Evolutionary conservation across 2,329 filamentous ascomycete species (phyloP).

Genomic region (Aspergillus sp.): DNA sequence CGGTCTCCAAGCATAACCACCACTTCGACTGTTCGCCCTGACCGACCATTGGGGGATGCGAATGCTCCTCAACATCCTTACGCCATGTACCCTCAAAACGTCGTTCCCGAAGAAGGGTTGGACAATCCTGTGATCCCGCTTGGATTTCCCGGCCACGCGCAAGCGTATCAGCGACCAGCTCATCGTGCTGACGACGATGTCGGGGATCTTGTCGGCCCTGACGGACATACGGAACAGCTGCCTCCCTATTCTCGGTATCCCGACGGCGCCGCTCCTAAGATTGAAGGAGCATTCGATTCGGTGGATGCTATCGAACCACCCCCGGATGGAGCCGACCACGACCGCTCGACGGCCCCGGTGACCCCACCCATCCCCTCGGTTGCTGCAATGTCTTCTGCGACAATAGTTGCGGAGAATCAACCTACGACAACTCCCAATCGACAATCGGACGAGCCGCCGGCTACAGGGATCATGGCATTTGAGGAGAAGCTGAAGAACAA

Average conservation of each 20-base stretch:
- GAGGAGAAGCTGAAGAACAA: conserved; percentile 47
- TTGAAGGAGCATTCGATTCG: conserved; percentile 33
- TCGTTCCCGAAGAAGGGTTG: conserved; percentile 58
- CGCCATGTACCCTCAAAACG: conserved; percentile 79
- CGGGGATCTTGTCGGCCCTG: conserved; percentile 81
- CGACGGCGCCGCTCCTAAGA: conserved; percentile 66
- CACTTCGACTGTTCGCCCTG: conserved; percentile 64
- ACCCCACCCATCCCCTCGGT: too few relatives aligned
- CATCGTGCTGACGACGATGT: conserved; percentile 71
- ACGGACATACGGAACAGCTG: conserved; percentile 86
- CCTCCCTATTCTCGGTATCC: conserved; percentile 91
- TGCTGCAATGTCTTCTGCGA: conserved; percentile 34
- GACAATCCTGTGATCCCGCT: conserved; percentile 57
- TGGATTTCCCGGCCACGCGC: conserved; percentile 69
- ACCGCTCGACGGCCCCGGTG: conserved; percentile 21
- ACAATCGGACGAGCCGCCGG: conserved; percentile 19
- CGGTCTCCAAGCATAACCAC: conserved; percentile 68
- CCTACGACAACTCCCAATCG: conserved; percentile 14
- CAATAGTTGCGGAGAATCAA: conserved; percentile 19
- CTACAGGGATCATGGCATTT: conserved; percentile 40
- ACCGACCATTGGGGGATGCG: conserved; percentile 59
- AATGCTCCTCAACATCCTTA: conserved; percentile 80
- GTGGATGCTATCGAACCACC: conserved; percentile 41
- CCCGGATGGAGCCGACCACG: conserved; percentile 51
- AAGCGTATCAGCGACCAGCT: conserved; percentile 68